phyloP scores from a whole-genome alignment of 2,329 filamentous ascomycete genomes.

The Teratosphaeriaceae sp. region DNA sequence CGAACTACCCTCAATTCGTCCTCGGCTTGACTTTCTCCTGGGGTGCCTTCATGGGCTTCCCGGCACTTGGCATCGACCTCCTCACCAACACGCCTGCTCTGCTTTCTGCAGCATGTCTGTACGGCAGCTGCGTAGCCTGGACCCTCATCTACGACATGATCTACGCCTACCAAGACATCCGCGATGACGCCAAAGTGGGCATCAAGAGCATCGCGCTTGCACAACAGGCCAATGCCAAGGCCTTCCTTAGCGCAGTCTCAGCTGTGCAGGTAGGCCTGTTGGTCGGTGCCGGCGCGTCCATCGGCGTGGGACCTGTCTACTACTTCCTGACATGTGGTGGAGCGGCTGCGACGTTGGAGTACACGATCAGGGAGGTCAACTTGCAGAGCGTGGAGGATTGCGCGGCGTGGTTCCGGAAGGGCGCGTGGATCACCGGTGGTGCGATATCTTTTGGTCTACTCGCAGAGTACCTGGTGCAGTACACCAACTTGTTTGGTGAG shows the following conservation, averaged over 20 bases:
- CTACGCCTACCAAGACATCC: slow-evolving; percentile 87
- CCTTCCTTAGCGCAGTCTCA: slow-evolving; percentile 64
- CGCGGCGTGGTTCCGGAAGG: slow-evolving; percentile 60
- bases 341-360: slow-evolving; percentile 46
- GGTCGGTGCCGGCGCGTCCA: slow-evolving; percentile 59
- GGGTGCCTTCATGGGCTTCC: slow-evolving; percentile 84
- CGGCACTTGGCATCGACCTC: slow-evolving; percentile 72
- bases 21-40: slow-evolving; percentile 82
- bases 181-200: slow-evolving; percentile 75
- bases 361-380: slow-evolving; percentile 55
- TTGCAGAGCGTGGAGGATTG: slow-evolving; percentile 52
- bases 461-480: slow-evolving; percentile 43
- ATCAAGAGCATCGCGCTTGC: slow-evolving; percentile 84
- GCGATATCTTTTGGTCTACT: slow-evolving; percentile 50
- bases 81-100: slow-evolving; percentile 57
- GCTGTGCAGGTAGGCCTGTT: slow-evolving; percentile 63
- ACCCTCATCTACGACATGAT: slow-evolving; percentile 89
- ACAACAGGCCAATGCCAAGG: slow-evolving; percentile 70
- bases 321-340: slow-evolving; percentile 53
- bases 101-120: slow-evolving; percentile 61
- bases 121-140: slow-evolving; percentile 76
- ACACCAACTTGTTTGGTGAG: background rate
- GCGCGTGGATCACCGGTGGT: slow-evolving; percentile 56
- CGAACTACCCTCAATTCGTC: slow-evolving; percentile 79
- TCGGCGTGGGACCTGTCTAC: slow-evolving; percentile 53